Evolutionary conservation across 2,329 filamentous ascomycete species (phyloP), one percentile per base, ranked within the genome.

Genomic region (Epichloe sylvatica): DNA sequence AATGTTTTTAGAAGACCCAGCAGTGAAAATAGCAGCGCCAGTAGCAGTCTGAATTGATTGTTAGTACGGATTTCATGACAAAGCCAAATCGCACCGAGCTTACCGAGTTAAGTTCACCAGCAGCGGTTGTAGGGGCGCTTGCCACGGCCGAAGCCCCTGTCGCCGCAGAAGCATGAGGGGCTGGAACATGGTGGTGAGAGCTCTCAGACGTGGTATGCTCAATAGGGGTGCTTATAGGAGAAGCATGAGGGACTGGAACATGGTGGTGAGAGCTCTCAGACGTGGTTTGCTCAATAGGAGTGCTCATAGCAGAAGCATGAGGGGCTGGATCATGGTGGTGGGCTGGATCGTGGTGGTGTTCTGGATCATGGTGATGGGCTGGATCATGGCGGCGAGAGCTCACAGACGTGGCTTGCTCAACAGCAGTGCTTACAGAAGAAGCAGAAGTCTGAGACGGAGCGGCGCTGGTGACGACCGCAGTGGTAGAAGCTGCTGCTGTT

Each of bases 401-500:
- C 25, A 34, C 23, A 33, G 21, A 11, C 11, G 41, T 34, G 12
- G 41, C 1, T 30, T 30, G 25, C 25, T 34, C 30, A 25, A 9
- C 30, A 30, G 30, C 5, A 34, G 8, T 44, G n/a, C 5, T 23
- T 23, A 23, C 1, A 23, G 23, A 4, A 15, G 21, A 36, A 33
- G 41, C 11, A 13, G 36, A 23, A 36, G 36, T 43, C 19, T 34
- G 34, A 41, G 9, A 41, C n/a, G 9, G 35, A 21, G 36, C 46
- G 35, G 38, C 43, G 23, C 45, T 42, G 19, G 47, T 23, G n/a
- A 23, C 38, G 36, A 51, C 39, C 9, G 44, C 48, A n/a, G 50
- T 54, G 25, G 52, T 53, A 2, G 51, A 45, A 17, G 47, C 49
- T 15, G 50, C 33, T 8, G 46, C 33, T 8, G 46, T 49, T 13